Evolutionary conservation across 2,329 filamentous ascomycete genomes (phyloP), one percentile per base, ranked within the genome.

Genomic region (Claviceps cyperi): DNA sequence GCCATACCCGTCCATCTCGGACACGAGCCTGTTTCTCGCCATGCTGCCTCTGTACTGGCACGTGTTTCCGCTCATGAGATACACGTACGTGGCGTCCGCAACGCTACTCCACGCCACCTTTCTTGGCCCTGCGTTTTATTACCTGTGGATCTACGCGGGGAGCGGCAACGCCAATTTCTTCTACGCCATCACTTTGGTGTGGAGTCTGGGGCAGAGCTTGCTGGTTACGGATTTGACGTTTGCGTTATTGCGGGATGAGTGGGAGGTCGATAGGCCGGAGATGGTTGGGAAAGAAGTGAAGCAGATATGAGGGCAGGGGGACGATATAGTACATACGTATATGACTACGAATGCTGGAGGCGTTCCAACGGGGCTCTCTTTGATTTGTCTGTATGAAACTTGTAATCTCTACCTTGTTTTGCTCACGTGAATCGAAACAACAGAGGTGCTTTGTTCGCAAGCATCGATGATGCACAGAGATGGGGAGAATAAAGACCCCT

Each of bases 161-260:
- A 95, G 89, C 51, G 92, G 92, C 28, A 98, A 98, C 60, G 92
- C 92, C 52, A 98, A 98, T 65, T 98, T 98, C 70, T 98, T 98
- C 70, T 98, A 98, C 63, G 92, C 92, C 56, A 97, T 98, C 59
- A 98, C 92, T 0, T 71, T 98, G n/a, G 92, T 98, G 0, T 98
- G 92, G 92, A 94, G 88, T 62, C 66, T 98, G 22, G 92, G 88
- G 0, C 75, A 94, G 57, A 90, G 89, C 38, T 74, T 98, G 54
- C 70, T 98, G 32, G 78, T 97, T 6, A 88, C 86, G 11, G 92
- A 98, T 63, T 75, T 88, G 49, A 74, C 95, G 2, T 97, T 94
- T 68, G 89, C 92, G 0, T 81, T 90, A 5, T 70, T 98, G 53
- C 74, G 92, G 52, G 92, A 98, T 59, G 92, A 98, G 66, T 89